Conservation (phyloP, 1,284 basidiomycete species). For the Malassezia yamatoensis region DNA sequence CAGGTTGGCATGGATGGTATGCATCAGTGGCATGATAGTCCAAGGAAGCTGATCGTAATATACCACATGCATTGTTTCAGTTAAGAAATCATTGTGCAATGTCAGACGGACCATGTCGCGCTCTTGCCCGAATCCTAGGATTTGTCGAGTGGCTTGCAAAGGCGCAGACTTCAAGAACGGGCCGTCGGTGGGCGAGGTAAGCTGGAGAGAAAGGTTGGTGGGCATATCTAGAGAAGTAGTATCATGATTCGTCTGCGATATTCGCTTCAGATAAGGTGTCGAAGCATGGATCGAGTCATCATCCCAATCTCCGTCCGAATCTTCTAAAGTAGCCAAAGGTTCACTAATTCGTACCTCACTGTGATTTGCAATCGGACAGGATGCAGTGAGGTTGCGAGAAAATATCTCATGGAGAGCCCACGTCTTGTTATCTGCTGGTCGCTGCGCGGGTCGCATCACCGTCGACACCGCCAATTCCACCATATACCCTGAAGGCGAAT, state of each 20-base stretch:
- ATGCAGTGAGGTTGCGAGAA: constrained; percentile 10
- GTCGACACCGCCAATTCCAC: constrained; percentile 69
- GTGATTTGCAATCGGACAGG: constrained; percentile 26
- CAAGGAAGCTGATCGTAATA: constrained; percentile 91
- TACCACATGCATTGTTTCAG: constrained; percentile 53
- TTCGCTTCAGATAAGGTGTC: background rate
- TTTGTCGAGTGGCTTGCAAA: constrained; percentile 61
- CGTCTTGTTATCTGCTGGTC: constrained; percentile 14
- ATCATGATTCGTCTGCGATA: background rate
- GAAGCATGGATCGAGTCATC: constrained; percentile 15
- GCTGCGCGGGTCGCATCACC: constrained; percentile 60
- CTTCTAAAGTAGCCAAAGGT: constrained; percentile 14
- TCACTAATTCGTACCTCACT: constrained; percentile 22
- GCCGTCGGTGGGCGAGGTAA: background rate
- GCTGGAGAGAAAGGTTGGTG: background rate
- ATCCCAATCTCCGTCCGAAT: constrained; percentile 17
- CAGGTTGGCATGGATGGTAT: constrained; percentile 58
- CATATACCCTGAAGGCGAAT: constrained; percentile 50
- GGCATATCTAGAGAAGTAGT: background rate
- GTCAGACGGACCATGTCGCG: constrained; percentile 62
- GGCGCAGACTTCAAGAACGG: constrained; percentile 2
- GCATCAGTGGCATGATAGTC: constrained; percentile 77
- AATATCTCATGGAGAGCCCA: constrained; percentile 33
- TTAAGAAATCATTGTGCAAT: constrained; percentile 58
- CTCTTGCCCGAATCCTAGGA: constrained; percentile 67